phyloP scores from a whole-genome alignment of 1,284 basidiomycete species.

The Ganoderma leucocontextum region DNA sequence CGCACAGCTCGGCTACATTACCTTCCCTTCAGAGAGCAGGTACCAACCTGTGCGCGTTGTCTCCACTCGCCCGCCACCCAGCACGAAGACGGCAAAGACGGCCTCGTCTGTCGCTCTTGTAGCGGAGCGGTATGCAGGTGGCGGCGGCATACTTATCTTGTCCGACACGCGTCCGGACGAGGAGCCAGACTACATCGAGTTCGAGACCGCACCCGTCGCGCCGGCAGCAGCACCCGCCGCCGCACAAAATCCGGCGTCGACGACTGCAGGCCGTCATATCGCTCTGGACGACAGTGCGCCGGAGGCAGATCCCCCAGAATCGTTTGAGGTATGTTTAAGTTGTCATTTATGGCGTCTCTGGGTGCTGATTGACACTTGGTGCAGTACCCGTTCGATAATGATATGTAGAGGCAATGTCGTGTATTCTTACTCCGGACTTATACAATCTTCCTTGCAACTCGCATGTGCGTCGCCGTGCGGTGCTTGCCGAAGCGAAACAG shows the following conservation, averaged over 20 bases:
- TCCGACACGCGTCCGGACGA: conserved; percentile 74
- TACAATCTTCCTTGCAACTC: conserved; percentile 20
- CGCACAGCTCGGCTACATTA: conserved; percentile 85
- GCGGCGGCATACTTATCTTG: conserved; percentile 87
- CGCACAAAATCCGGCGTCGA: conserved; percentile 28
- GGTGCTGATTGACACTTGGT: conserved; percentile 27
- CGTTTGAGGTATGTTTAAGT: conserved; percentile 74
- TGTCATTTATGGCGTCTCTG: conserved; percentile 16
- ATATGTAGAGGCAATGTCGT: conserved; percentile 49
- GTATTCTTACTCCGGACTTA: conserved; percentile 33
- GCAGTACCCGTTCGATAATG: conserved; percentile 72
- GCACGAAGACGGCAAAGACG: conserved; percentile 44
- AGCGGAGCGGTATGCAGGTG: conserved; percentile 73
- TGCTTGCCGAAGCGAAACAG: not conserved
- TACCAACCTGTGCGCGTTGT: conserved; percentile 93
- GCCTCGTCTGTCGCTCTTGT: conserved; percentile 42
- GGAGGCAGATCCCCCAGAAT: conserved; percentile 80
- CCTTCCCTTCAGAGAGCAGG: conserved; percentile 81
- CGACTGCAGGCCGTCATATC: conserved; percentile 53
- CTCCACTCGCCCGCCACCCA: conserved; percentile 54
- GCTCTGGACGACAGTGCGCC: conserved; percentile 73
- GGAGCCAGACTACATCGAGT: conserved; percentile 78
- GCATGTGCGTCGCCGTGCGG: not conserved
- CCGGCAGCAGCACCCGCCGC: conserved; percentile 43
- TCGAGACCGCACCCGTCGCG: conserved; percentile 57